Evolutionary conservation across 768 basidiomycete genomes (phyloP).

Genomic region (Boletus edulis): DNA sequence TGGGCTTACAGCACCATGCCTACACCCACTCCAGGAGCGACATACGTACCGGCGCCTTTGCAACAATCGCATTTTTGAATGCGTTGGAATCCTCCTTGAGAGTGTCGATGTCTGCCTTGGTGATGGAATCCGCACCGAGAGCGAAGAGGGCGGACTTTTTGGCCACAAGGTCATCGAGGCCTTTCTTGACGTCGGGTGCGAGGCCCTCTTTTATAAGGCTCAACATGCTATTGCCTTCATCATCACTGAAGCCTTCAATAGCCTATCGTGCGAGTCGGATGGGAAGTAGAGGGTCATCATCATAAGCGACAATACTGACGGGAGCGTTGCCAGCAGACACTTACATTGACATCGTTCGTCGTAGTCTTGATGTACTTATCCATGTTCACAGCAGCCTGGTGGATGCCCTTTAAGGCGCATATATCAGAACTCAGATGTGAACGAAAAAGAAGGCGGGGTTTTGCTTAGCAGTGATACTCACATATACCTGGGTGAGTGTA

Average conservation of each 20-base stretch:
- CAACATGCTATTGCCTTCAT: not conserved
- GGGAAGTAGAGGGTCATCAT: too few species aligned
- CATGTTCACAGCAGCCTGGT: fast-evolving
- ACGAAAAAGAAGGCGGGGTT: not conserved
- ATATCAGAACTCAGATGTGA: not conserved
- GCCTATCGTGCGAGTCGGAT: not conserved
- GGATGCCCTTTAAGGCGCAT: not conserved
- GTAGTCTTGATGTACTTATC: fast-evolving
- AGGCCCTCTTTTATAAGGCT: fast-evolving
- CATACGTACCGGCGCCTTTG: slow-evolving; percentile 1
- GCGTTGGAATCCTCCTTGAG: not conserved
- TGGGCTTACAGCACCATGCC: not conserved
- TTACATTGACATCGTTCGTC: not conserved
- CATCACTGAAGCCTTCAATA: not conserved
- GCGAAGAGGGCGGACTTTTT: not conserved
- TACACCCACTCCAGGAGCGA: not conserved
- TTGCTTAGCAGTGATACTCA: not conserved
- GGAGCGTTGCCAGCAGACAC: not conserved
- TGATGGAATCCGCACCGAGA: fast-evolving
- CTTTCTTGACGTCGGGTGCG: not conserved
- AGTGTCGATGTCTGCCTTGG: not conserved
- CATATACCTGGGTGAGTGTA: fast-evolving
- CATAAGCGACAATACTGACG: not conserved
- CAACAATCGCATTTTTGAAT: not conserved
- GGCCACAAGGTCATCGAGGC: not conserved